phyloP scores from a whole-genome alignment of 2,329 filamentous ascomycete species.

The Colletotrichum scovillei region DNA sequence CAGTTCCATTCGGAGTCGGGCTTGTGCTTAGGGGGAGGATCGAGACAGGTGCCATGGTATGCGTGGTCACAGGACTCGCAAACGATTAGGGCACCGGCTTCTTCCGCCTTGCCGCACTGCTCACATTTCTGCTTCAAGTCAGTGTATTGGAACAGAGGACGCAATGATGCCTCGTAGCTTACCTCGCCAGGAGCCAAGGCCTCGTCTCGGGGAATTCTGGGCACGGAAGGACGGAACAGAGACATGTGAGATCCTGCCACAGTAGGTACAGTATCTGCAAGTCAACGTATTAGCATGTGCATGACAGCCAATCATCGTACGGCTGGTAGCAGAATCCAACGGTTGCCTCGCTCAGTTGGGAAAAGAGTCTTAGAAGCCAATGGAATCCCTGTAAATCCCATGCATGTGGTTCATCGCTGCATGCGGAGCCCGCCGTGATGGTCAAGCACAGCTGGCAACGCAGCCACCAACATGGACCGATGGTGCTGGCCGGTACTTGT shows the following conservation, averaged over 20 bases:
- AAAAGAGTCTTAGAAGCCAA: slow-evolving; percentile 37
- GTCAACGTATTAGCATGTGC: slow-evolving; percentile 40
- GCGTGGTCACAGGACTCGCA: slow-evolving; percentile 94
- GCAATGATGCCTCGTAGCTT: slow-evolving; percentile 31
- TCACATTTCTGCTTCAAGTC: slow-evolving; percentile 76
- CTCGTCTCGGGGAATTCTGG: slow-evolving; percentile 70
- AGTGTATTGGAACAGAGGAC: slow-evolving; percentile 30
- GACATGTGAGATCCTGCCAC: slow-evolving; percentile 98
- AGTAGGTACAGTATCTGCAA: slow-evolving; percentile 75
- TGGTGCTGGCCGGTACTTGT: slow-evolving; percentile 2
- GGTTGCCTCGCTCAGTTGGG: neutral
- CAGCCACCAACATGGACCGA: slow-evolving; percentile 18
- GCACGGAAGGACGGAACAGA: slow-evolving; percentile 85
- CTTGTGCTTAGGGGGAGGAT: slow-evolving; percentile 81
- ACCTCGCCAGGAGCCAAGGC: slow-evolving; percentile 56
- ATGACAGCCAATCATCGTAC: slow-evolving; percentile 44
- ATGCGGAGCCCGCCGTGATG: slow-evolving; percentile 15
- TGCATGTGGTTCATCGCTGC: slow-evolving; percentile 26
- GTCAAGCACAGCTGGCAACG: slow-evolving; percentile 12
- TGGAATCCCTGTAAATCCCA: slow-evolving; percentile 7
- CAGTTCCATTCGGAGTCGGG: slow-evolving; percentile 96
- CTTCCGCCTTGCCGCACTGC: slow-evolving; percentile 83
- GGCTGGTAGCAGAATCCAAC: neutral
- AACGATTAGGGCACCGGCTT: slow-evolving; percentile 75
- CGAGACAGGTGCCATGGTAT: slow-evolving; percentile 88